These are phyloP conservation scores for Alternaria tenuissima DNA, from an alignment of 2,329 filamentous ascomycete species.

Conservation along the genomic window DNA sequence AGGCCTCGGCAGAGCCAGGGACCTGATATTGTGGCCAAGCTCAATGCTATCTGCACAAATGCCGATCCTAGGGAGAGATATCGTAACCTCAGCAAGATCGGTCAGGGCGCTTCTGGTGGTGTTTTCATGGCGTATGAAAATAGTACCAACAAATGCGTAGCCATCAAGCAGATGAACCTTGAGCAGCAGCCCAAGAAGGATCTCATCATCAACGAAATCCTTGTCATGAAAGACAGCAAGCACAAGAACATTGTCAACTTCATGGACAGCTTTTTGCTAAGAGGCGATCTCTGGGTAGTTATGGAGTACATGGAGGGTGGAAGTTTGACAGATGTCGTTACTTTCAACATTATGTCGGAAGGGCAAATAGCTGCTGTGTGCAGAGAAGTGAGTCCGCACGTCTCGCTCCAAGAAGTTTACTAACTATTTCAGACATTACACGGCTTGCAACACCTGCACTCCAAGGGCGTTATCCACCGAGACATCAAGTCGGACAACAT, in stretches of 20 bases:
- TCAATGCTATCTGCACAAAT: constrained; percentile 89
- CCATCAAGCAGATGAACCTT: constrained; percentile 99
- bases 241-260: constrained; percentile 99
- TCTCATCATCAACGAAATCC: constrained; percentile 97
- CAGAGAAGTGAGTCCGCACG: constrained; percentile 68
- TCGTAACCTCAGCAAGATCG: constrained; percentile 89
- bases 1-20: constrained; percentile 79
- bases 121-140: constrained; percentile 92
- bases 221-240: constrained; percentile 99
- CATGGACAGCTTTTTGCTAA: constrained; percentile 92
- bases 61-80: constrained; percentile 91
- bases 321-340: constrained; percentile 96
- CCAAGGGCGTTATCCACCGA: constrained; percentile 96
- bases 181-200: constrained; percentile 99
- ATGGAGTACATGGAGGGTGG: constrained; percentile 99
- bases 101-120: constrained; percentile 94
- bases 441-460: constrained; percentile 93
- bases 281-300: constrained; percentile 94
- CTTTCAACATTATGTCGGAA: constrained; percentile 99
- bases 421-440: constrained; percentile 71
- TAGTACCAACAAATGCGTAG: constrained; percentile 84
- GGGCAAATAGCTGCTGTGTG: constrained; percentile 97
- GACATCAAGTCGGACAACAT: constrained; percentile 99
- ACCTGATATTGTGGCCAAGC: constrained; percentile 80
- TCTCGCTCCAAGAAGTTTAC: background rate